Conservation (phyloP, 306 rosid species). For the Prunus persica region DNA sequence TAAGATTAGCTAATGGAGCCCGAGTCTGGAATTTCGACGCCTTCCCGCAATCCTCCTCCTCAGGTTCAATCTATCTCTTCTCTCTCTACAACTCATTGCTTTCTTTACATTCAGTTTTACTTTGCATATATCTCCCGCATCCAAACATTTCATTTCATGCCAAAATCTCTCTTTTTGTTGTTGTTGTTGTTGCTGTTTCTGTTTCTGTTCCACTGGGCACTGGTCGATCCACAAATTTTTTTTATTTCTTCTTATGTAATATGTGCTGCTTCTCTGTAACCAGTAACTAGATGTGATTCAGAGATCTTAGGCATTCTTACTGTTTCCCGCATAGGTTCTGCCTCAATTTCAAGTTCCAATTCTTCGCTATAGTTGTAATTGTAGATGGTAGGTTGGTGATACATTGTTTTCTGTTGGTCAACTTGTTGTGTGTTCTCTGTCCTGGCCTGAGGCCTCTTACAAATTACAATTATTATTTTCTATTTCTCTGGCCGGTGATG, state of each 20-base stretch:
- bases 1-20: slow-evolving; percentile 40
- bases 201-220: no score
- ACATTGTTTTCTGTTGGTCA: neutral
- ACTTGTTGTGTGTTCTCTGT: neutral
- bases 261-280: neutral
- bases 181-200: neutral
- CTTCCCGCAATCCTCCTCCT: slow-evolving; percentile 38
- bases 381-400: neutral
- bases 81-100: neutral
- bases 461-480: neutral
- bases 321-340: neutral
- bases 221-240: no score
- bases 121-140: no score
- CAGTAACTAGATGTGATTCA: neutral
- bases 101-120: neutral
- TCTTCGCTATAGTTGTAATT: neutral
- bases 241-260: no score
- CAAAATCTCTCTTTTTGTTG: neutral
- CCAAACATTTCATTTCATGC: neutral
- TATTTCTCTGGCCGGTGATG: neutral
- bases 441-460: neutral
- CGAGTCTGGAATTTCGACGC: slow-evolving; percentile 44
- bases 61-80: slow-evolving; percentile 26
- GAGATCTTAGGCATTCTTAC: neutral
- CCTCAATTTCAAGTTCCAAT: neutral